Conservation (phyloP, 495 filamentous ascomycete species). For the Cudoniella acicularis region DNA sequence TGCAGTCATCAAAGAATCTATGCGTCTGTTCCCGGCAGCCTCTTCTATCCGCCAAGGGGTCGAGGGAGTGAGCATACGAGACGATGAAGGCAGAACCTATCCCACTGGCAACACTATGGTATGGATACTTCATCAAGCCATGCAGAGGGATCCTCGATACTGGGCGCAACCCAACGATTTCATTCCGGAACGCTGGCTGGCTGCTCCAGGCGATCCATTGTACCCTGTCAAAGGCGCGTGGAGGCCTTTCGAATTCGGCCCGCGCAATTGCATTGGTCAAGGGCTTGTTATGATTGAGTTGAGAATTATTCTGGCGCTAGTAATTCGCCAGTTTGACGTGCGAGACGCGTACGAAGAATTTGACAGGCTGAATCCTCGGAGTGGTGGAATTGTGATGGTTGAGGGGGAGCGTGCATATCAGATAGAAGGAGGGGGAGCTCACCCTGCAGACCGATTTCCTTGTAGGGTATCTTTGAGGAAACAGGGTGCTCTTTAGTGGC, state of each 20-base stretch:
- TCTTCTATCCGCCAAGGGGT: neutral
- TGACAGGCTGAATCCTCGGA: conserved; percentile 20
- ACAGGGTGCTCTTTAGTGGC: too few species aligned
- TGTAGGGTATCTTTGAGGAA: too few species aligned
- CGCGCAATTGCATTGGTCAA: conserved; percentile 52
- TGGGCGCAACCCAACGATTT: conserved; percentile 39
- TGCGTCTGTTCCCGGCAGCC: conserved; percentile 20
- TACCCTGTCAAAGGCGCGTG: conserved; percentile 40
- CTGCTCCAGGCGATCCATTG: conserved; percentile 28
- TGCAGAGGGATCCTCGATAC: conserved; percentile 31
- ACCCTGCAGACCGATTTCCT: neutral
- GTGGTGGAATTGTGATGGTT: neutral
- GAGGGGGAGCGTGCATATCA: neutral
- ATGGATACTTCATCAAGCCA: conserved; percentile 29
- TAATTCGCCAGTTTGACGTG: conserved; percentile 43
- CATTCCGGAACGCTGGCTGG: conserved; percentile 42
- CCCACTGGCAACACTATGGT: conserved; percentile 29
- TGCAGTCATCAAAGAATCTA: conserved; percentile 35
- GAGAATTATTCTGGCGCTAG: conserved; percentile 41
- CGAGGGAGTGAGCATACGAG: neutral
- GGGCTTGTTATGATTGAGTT: conserved; percentile 47
- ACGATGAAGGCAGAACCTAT: conserved; percentile 14
- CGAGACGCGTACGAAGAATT: conserved; percentile 41
- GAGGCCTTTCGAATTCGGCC: conserved; percentile 49
- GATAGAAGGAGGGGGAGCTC: neutral